phyloP scores from a whole-genome alignment of 768 basidiomycete species.

The Pulveroboletus ravenelii region DNA sequence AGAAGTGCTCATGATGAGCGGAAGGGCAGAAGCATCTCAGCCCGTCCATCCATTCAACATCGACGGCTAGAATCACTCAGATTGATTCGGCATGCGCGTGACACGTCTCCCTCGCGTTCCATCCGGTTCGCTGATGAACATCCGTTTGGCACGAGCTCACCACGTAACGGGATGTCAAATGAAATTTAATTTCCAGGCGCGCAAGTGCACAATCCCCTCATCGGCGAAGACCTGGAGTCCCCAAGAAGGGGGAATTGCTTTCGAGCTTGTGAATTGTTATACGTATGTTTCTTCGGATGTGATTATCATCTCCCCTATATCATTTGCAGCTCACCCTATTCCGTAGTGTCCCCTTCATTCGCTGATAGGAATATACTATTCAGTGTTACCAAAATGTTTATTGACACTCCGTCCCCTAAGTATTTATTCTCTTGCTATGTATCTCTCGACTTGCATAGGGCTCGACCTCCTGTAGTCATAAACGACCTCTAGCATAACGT shows the following conservation, averaged over 20 bases:
- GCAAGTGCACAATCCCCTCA: conserved; percentile 4
- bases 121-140: conserved; percentile 42
- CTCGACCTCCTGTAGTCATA: conserved; percentile 7
- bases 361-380: neutral
- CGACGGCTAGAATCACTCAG: conserved; percentile 30
- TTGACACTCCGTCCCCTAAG: neutral
- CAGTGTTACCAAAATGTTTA: neutral
- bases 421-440: neutral
- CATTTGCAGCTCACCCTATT: neutral
- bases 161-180: conserved; percentile 16
- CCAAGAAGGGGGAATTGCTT: no score
- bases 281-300: neutral
- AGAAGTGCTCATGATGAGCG: conserved; percentile 16
- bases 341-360: neutral
- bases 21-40: conserved; percentile 9
- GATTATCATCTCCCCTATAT: neutral
- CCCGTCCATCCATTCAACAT: conserved; percentile 25
- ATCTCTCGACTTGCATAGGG: conserved; percentile 1
- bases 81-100: conserved; percentile 26
- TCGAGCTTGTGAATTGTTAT: conserved; percentile 17
- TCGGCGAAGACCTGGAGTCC: no score
- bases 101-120: conserved; percentile 44
- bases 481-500: neutral
- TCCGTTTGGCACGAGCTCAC: conserved; percentile 19
- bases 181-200: conserved; percentile 13